phyloP scores from a whole-genome alignment of 139 green algal species.

The Chlamydomonas urium region DNA sequence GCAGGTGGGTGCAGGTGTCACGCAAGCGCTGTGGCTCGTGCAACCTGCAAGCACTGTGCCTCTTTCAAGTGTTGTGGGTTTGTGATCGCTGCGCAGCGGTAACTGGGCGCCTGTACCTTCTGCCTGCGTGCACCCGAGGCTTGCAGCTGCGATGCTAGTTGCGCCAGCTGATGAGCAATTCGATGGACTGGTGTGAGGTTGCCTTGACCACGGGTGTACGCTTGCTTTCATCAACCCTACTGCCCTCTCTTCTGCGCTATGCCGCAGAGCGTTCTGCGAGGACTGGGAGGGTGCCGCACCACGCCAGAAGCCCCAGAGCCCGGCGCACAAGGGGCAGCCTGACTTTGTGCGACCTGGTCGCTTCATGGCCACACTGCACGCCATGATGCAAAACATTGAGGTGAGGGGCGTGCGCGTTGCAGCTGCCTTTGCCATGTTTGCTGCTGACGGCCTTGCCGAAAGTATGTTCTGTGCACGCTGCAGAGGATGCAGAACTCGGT shows the following conservation, averaged over 20 bases:
- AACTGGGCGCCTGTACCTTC: too few species aligned
- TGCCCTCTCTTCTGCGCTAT: too few species aligned
- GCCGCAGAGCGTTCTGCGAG: slow-evolving; percentile 25
- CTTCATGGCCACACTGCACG: slow-evolving; percentile 46
- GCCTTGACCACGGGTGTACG: too few species aligned
- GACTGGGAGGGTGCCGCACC: slow-evolving; percentile 40
- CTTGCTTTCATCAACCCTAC: too few species aligned
- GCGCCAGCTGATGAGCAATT: too few species aligned
- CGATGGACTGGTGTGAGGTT: too few species aligned
- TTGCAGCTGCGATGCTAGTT: too few species aligned
- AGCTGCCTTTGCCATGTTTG: too few species aligned
- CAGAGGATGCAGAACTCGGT: neutral
- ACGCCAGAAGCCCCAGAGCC: neutral
- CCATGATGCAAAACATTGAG: slow-evolving; percentile 27
- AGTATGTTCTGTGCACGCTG: neutral
- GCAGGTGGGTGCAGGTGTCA: slow-evolving; percentile 9
- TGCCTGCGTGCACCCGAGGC: too few species aligned
- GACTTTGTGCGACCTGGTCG: slow-evolving; percentile 51
- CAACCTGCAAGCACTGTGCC: too few species aligned
- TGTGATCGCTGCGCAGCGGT: too few species aligned
- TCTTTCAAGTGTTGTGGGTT: too few species aligned
- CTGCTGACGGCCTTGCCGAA: neutral
- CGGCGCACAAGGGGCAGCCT: slow-evolving; percentile 21
- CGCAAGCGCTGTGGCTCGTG: neutral
- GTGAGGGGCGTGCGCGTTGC: neutral